Evolutionary conservation across 495 filamentous ascomycete genomes (phyloP), one percentile per base, ranked within the genome.

Genomic region (Rusavskia elegans): DNA sequence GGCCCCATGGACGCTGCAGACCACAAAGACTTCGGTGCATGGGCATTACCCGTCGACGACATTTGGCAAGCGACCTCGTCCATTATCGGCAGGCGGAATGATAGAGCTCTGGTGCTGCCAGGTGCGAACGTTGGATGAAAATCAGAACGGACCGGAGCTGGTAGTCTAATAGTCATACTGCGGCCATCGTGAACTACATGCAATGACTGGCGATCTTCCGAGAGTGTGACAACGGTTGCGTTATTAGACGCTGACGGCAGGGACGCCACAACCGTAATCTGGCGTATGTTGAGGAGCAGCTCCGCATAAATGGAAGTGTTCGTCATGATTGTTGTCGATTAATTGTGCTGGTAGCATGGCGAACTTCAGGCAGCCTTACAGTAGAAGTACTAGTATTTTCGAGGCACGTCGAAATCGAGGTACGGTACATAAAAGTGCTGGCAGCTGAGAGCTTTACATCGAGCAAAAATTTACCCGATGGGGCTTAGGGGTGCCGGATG

Each of bases 271-370:
- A 94, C 68, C 4, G 84, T 85, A 42, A 94, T 74, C 64, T 89
- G 85, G 13, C 82, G 81, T 57, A 98, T 93, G 61, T 95, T 87
- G 53, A 80, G 72, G 5, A 96, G 74, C 0, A 92, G 77, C 71
- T 98, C 92, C 16, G 89, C 87, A 61, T 96, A 89, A 19, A 95
- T 70, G 46, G 71, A 67, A 19, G 79, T 62, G 3, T 37, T 48
- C 5, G 57, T 20, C 55, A 57, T 57, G 25, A 6, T 27, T 27
- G 25, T 27, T 3, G 25, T 27, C 7, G 25, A 27, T 6, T 4
- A 27, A 6, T 27, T 27, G 25, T 27, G 25, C 7, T 27, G 25
- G 25, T 6, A 27, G 7, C 25, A 27, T 27, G 25, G 3, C 25
- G 25, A 27, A 27, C 1, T 27, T 27, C 7, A 3, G n/a, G 25